A percentile compares a stretch with the other conserved stretches of the same genome.
These are phyloP conservation scores for Knoxdaviesia capensis DNA, from an alignment of 2,329 filamentous ascomycete species.

Conservation along the genomic window DNA sequence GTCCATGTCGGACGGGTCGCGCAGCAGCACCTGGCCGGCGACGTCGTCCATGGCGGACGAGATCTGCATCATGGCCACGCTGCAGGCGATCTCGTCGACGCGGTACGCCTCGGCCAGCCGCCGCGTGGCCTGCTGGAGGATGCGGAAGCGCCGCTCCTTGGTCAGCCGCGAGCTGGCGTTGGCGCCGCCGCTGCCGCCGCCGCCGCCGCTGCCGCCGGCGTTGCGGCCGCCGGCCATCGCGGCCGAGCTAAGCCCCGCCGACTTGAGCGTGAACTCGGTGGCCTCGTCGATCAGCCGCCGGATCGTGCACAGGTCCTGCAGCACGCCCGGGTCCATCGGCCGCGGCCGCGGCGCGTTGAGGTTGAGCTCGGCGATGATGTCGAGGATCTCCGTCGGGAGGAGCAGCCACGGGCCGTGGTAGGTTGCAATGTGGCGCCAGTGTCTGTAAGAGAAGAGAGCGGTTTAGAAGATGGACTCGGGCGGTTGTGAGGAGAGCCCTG, in stretches of 20 bases:
- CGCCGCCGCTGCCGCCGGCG: conserved; percentile 32
- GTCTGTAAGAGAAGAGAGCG: conserved; percentile 25
- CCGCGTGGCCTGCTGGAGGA: conserved; percentile 62
- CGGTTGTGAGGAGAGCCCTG: conserved; percentile 1
- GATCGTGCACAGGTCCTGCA: conserved; percentile 73
- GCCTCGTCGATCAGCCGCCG: conserved; percentile 63
- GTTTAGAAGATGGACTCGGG: not conserved
- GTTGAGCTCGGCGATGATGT: conserved; percentile 60
- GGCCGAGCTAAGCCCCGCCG: conserved; percentile 51
- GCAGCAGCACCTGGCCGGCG: conserved; percentile 49
- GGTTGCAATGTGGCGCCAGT: conserved; percentile 70
- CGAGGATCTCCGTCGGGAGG: conserved; percentile 58
- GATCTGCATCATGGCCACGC: conserved; percentile 67
- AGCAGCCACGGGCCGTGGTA: conserved; percentile 74
- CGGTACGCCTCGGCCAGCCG: conserved; percentile 61
- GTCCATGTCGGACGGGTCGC: conserved; percentile 46
- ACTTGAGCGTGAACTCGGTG: conserved; percentile 55
- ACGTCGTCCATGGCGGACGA: conserved; percentile 61
- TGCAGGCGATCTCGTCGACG: conserved; percentile 66
- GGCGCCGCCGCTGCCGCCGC: conserved; percentile 21
- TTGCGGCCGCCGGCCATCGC: conserved; percentile 39
- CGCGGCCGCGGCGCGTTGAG: conserved; percentile 57
- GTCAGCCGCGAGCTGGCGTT: conserved; percentile 48
- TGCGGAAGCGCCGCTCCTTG: conserved; percentile 54
- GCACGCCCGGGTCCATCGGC: conserved; percentile 59